Percentiles rank a stretch among this genome's conserved stretches.
Evolutionary conservation across 2,329 filamentous ascomycete genomes (phyloP).

Genomic region (Fusarium foetens): DNA sequence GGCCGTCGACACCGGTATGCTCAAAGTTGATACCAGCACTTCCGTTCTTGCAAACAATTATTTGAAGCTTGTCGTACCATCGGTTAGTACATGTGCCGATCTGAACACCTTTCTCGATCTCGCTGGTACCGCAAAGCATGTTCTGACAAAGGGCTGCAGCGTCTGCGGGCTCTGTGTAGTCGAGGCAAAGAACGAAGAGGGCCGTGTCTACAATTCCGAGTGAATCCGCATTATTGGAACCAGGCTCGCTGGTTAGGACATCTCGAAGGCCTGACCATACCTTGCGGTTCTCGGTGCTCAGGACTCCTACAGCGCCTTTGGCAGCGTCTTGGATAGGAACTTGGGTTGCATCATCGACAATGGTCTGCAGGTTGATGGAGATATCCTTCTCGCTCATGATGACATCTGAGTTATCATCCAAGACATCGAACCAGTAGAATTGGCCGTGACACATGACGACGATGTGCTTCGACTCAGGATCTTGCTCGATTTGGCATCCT

Average conservation of each 20-base stretch:
- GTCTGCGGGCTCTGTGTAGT: constrained; percentile 86
- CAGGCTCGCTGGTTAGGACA: constrained; percentile 83
- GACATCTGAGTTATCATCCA: constrained; percentile 92
- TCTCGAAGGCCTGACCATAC: constrained; percentile 93
- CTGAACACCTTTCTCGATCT: constrained; percentile 92
- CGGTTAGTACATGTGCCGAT: constrained; percentile 97
- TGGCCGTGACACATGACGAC: constrained; percentile 94
- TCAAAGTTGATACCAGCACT: constrained; percentile 99
- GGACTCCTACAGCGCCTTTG: constrained; percentile 91
- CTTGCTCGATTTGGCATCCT: constrained; percentile 95
- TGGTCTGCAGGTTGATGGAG: constrained; percentile 88
- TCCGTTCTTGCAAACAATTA: constrained; percentile 98
- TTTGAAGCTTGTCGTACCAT: constrained; percentile 99
- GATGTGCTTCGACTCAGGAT: constrained; percentile 91
- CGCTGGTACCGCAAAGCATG: constrained; percentile 96
- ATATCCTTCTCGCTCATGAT: constrained; percentile 98
- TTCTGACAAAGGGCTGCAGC: constrained; percentile 92
- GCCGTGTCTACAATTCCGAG: constrained; percentile 96
- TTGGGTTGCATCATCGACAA: constrained; percentile 89
- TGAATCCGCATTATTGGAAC: constrained; percentile 95
- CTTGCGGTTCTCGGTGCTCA: constrained; percentile 96
- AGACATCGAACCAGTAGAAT: constrained; percentile 98
- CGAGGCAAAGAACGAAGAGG: constrained; percentile 89
- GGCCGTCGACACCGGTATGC: constrained; percentile 96
- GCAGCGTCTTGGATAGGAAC: constrained; percentile 93